These are phyloP conservation scores for Clitopilus hobsonii DNA, from an alignment of 768 basidiomycete genomes.

Conservation along the genomic window DNA sequence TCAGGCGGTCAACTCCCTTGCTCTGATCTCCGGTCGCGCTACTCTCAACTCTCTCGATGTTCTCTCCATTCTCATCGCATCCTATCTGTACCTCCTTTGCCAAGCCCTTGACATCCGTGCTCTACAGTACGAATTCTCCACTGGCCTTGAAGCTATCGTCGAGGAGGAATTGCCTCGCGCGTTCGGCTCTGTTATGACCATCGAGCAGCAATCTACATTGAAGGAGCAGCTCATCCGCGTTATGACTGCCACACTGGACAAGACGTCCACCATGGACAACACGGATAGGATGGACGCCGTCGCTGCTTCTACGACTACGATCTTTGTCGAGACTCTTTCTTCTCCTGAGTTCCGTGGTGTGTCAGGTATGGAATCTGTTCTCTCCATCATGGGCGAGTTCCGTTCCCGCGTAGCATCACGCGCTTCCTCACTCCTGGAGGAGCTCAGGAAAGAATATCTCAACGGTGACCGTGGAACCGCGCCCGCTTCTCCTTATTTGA, in stretches of 20 bases:
- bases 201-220: slow-evolving; percentile 24
- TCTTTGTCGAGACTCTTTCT: slow-evolving; percentile 41
- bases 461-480: slow-evolving; percentile 52
- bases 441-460: slow-evolving; percentile 51
- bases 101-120: slow-evolving; percentile 82
- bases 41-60: slow-evolving; percentile 70
- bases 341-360: slow-evolving; percentile 30
- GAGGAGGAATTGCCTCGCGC: slow-evolving; percentile 40
- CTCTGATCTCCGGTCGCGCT: slow-evolving; percentile 70
- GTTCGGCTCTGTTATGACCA: slow-evolving; percentile 35
- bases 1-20: slow-evolving; percentile 72
- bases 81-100: slow-evolving; percentile 68
- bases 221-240: slow-evolving; percentile 29
- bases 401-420: slow-evolving; percentile 45
- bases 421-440: slow-evolving; percentile 38
- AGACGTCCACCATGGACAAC: slow-evolving; percentile 67
- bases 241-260: slow-evolving; percentile 56
- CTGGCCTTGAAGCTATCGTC: slow-evolving; percentile 40
- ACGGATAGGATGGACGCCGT: slow-evolving; percentile 59
- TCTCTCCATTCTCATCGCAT: slow-evolving; percentile 61
- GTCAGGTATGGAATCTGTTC: slow-evolving; percentile 14
- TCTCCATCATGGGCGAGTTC: slow-evolving; percentile 41
- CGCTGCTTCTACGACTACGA: slow-evolving; percentile 50
- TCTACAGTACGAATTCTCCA: slow-evolving; percentile 57
- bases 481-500: slow-evolving; percentile 62